Base-by-base conservation (phyloP, 2,329 filamentous ascomycete species). In the Cladobotryum mycophilum region DNA sequence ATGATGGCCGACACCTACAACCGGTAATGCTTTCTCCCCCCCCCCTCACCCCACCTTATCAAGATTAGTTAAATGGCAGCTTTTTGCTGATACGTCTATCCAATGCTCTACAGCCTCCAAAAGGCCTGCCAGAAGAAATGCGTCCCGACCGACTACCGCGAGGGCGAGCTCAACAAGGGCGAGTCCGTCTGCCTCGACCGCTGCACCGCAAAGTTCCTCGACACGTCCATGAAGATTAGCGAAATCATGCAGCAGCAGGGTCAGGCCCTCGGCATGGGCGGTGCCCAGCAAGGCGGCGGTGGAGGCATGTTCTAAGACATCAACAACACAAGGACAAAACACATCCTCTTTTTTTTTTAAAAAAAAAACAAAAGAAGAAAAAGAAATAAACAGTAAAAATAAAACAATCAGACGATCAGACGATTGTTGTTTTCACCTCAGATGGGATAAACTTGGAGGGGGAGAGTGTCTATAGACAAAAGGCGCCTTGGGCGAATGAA, bases 1-100 rank as follows among this genome's bases (percentile, higher is more conserved):
- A 91, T 97, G 79, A 84, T 96, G 61, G 89, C 90, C 56, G 91
- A 96, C 72, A 96, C 97, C 86, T 95, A 96, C 80, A 92, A 90
- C 76, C 88, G 93, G 93, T 97, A 82, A 82, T 53, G 18, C 47
- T 43, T 49, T 42, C 34, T 34, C 45, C 36, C 51, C 38, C 11
- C 47, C 41, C 44, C 36, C 51, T 37, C 11, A 47, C 41, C 44
- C 22, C 41, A 9, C n/a, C 1, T 40, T 44, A 25, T 17, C 30
- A 5, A 20, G 20, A 20, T 20, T 20, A 20, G 20, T 20, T 5
- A 13, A 18, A 22, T 34, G 2, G 2, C 11, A 25, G 41, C 11
- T n/a, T 12, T 15, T 17, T 14, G 13, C 18, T 14, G 12, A 18
- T 7, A 42, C 22, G 20, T 42, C 2, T 42, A 5, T 25, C 5